Base-by-base conservation (phyloP, 2,329 filamentous ascomycete genomes). In the Hypocrella siamensis region DNA sequence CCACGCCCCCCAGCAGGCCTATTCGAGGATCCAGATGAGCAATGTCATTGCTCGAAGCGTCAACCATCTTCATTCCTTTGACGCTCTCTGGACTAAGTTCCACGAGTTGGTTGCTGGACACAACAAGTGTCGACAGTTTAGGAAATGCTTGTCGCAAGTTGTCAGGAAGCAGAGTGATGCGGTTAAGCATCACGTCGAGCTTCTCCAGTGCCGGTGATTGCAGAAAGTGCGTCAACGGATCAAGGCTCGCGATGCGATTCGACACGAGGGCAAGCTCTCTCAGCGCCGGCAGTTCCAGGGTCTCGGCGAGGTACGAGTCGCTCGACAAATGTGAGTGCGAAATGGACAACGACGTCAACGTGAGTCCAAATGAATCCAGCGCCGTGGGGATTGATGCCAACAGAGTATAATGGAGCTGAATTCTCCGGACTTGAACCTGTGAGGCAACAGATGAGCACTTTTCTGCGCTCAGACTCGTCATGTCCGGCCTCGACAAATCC, bases 1-100 rank as follows among this genome's bases (percentile, higher is more conserved):
- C 63, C 4, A 52, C 62, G 2, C 75, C 77, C 17, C 77, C 75
- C 0, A 93, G 61, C 10, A 93, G 60, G 1, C 88, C 88, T 9
- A 96, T 65, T 6, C 77, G 73, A 0, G 86, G 79, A 37, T 90
- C 82, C 11, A 96, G 59, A 29, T 73, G 70, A n/a, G 70, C 70
- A 39, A 96, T 83, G 31, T 88, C 79, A 47, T 96, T 96, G 52
- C 84, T 86, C 40, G 73, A 74, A 7, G 84, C 72, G 49, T 93
- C 83, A 3, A 92, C 70, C 5, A 79, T 68, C 40, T 73, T 72
- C 35, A 94, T 51, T 0, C 88, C 86, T 31, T 67, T 65, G 24
- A 94, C 72, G 8, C 74, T 63, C 8, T 84, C 77, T 0, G 82
- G 76, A 2, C 79, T 70, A 12, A 93, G 64, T 11, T 79, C 75